Base-by-base conservation (phyloP, 2,329 filamentous ascomycete genomes). In the Penicillium carneum region DNA sequence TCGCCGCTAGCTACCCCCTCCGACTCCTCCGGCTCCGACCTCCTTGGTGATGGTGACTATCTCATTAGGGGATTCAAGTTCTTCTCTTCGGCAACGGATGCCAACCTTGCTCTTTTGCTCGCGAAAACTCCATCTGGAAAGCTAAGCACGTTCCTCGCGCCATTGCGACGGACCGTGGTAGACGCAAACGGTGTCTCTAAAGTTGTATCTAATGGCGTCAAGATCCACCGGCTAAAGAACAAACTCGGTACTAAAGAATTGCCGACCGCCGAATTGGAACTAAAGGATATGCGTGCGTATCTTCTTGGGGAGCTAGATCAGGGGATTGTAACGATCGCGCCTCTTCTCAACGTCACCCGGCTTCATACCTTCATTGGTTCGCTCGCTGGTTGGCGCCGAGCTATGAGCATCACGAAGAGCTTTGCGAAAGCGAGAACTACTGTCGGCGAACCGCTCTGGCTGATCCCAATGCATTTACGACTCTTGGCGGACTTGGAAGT, bases 211-310 rank as follows among this genome's bases (percentile, higher is more conserved):
- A 92, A 92, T 69, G 89, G 90, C 2, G 81, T 92, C 10, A 62
- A 65, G 29, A 90, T 92, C 64, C 86, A 88, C 59, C 83, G 89
- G 0, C 79, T 92, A 16, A 92, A 92, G 77, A 85, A 86, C 73
- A 92, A 92, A 70, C 82, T 90, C 4, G 90, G 90, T 29, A 92
- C 89, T 0, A 85, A 85, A 48, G 82, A 87, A 0, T 79, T 92
- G 0, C 89, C 90, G 0, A 92, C 90, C 0, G 90, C 89, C 0
- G 90, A 93, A 73, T 82, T 93, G 0, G 88, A 88, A 60, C 81
- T 60, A 10, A 56, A 82, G 16, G 82, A 80, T 18, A 86, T 86
- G 81, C 84, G 88, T 2, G 88, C 80, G 4, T 88, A 88, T 81
- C 80, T 92, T 6, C 77, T 93, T 31, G 90, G 90, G 6, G 77